Evolutionary conservation across 208 protist genomes (phyloP).

Genomic region (Leptomonas pyrrhocoris): DNA sequence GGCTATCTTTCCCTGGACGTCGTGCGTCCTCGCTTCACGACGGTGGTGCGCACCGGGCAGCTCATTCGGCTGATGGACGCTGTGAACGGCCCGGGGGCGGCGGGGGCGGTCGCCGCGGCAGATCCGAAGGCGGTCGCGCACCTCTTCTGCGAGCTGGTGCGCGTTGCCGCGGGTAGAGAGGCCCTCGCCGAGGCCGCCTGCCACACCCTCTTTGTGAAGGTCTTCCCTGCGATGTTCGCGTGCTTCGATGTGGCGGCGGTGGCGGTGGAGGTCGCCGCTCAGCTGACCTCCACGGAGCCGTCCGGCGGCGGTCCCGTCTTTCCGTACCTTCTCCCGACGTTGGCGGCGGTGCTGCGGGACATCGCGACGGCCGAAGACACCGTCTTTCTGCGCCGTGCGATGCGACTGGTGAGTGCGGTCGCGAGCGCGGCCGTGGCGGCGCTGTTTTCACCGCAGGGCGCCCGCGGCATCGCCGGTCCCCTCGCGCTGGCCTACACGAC

Average conservation of each 20-base stretch:
- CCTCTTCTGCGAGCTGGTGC: conserved; percentile 51
- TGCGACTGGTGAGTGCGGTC: conserved; percentile 56
- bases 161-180: conserved; percentile 40
- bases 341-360: conserved; percentile 64
- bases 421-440: conserved; percentile 44
- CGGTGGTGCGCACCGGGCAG: conserved; percentile 75
- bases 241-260: conserved; percentile 27
- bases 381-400: conserved; percentile 45
- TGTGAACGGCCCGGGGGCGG: conserved; percentile 32
- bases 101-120: conserved; percentile 23
- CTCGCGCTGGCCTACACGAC: conserved; percentile 49
- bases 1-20: conserved; percentile 58
- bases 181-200: conserved; percentile 36
- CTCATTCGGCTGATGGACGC: conserved; percentile 70
- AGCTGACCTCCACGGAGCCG: conserved; percentile 12
- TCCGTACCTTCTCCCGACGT: conserved; percentile 56
- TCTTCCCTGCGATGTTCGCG: conserved; percentile 43
- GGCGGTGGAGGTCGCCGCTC: conserved; percentile 29
- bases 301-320: conserved; percentile 5
- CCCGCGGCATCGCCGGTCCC: conserved; percentile 35
- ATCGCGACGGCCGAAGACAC: conserved; percentile 32
- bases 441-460: conserved; percentile 46
- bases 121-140: conserved; percentile 32
- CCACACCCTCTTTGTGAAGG: conserved; percentile 37
- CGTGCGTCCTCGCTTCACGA: conserved; percentile 54